Evolutionary conservation across 176 grass and related monocot genomes (phyloP), one percentile per base, ranked within the genome.

Genomic region (Dendrocalamus sinicus): DNA sequence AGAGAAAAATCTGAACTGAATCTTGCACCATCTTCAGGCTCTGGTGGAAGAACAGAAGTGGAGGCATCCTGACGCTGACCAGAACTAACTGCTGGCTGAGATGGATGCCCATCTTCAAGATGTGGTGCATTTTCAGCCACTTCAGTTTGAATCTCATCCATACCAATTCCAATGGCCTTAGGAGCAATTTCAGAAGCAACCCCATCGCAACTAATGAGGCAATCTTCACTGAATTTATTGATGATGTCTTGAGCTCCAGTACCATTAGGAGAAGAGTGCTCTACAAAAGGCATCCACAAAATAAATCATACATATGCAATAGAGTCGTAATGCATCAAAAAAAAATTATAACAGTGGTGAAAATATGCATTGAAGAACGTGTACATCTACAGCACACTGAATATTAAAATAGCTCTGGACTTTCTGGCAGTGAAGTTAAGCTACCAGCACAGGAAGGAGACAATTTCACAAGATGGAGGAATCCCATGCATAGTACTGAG

Each of bases 401-500:
- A 57, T 82, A 77, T 73, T 87, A 67, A 86, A 82, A 90, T 59
- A 58, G 59, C 43, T 54, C 37, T 24, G 10, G 79, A 58, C 83
- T 64, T 75, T 44, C 50, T 77, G 79, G 54, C 57, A 83, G 78
- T 64, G 72, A 82, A 66, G 79, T 46, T 43, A 81, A 53, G 76
- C 43, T 65, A 65, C 59, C 72, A 82, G 83, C 79, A 58, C 41
- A 79, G 73, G 59, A 82, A 40, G 78, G 74, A 24, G 83, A 79
- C 83, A 71, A 87, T 12, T 79, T 26, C 75, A 66, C 70, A 65
- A 61, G 79, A 63, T 32, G 52, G 70, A 48, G 73, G 30, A 24
- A 46, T 60, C 71, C 52, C 67, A 62, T 7, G 41, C 40, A 50
- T 59, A 58, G 83, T 59, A 85, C 55, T 23, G 4, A 60, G 70